Base-by-base conservation (phyloP, 768 basidiomycete species). In the Suillus hirtellus region DNA sequence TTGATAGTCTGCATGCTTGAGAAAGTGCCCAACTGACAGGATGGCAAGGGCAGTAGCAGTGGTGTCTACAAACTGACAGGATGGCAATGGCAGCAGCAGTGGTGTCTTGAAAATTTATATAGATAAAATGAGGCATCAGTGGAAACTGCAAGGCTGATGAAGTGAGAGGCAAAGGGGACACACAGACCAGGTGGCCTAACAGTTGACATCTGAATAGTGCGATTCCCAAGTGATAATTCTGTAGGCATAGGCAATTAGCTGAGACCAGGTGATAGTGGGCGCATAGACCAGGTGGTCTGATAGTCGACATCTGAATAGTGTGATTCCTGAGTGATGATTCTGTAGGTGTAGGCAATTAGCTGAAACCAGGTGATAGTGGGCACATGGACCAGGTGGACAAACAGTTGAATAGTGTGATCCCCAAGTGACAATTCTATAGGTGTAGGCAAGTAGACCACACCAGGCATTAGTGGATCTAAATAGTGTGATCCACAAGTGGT, bases 401-500 rank as follows among this genome's bases (percentile, higher is more conserved):
- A 42, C 5, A 0, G 42, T 42, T 8, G 68, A 65, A 19, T 76
- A 79, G 64, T 87, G 85, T 66, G 0, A 73, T 78, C n/a, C 79
- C 72, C 81, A 86, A 82, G 67, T 87, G 86, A 31, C 84, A 1
- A 17, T 42, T 15, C 9, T 42, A 15, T 42, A 7, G 37, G 37
- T 11, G 2, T 38, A 38, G 37, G 37, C 37, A 38, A 38, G 12
- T 38, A 35, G 35, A 35, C 9, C 9, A 35, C 35, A 35, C 35
- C 35, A 35, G 35, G 35, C 10, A 9, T 35, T 35, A 9, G 35
- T 35, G 35, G 35, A 35, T 40, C 40, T 40, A 15, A 40, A 42
- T 76, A 0, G 84, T 86, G 24, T 80, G 79, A 66, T 86, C 85
- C 43, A 79, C 82, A 52, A 80, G 74, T 9, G 82, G 82, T 0